Evolutionary conservation across 2,329 filamentous ascomycete species (phyloP).

Genomic region (Penicillium fuscoglaucum): DNA sequence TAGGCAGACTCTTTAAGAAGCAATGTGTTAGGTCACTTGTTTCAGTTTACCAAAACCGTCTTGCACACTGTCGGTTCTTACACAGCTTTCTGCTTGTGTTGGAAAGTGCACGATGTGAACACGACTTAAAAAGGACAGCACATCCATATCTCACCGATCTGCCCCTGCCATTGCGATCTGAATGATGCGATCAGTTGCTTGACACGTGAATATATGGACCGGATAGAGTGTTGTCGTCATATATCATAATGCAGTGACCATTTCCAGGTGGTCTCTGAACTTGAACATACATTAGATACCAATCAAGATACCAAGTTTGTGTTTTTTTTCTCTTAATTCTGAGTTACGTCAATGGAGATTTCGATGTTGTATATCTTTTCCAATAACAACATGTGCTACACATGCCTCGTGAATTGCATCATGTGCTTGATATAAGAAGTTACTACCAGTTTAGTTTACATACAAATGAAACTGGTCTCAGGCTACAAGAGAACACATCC

Average conservation of each 20-base stretch:
- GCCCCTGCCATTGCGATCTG: neutral
- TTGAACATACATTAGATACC: constrained; percentile 6
- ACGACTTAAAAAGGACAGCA: neutral
- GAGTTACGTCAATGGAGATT: neutral
- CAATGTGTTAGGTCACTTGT: neutral
- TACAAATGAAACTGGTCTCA: neutral
- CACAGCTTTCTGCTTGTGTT: neutral
- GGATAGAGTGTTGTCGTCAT: neutral
- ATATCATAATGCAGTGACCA: neutral
- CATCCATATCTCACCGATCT: neutral
- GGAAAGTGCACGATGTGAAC: neutral
- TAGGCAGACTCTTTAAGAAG: constrained; percentile 39
- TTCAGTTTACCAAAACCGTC: neutral
- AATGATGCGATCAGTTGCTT: neutral
- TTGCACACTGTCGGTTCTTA: neutral
- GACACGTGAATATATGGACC: neutral
- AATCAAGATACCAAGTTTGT: constrained; percentile 10
- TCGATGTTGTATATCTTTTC: neutral
- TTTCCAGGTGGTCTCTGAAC: neutral
- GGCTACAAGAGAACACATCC: neutral
- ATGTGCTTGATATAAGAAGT: neutral
- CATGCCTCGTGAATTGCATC: neutral
- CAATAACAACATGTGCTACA: neutral
- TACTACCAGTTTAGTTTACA: neutral
- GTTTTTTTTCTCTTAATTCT: neutral